Evolutionary conservation across 1,284 basidiomycete species (phyloP).

Genomic region (Trichosporon sp.): DNA sequence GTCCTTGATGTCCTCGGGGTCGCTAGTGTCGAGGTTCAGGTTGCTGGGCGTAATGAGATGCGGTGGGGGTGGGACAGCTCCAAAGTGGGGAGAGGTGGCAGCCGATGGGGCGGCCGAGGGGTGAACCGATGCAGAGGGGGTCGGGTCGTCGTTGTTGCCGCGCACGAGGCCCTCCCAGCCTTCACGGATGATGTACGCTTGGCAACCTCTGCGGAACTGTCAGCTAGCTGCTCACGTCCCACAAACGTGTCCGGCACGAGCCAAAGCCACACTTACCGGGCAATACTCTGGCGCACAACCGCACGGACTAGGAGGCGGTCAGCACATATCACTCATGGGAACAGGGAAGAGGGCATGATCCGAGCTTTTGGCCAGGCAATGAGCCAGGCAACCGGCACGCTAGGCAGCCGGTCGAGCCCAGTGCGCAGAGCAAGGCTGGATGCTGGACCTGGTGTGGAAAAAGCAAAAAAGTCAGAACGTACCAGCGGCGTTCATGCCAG

Average conservation of each 20-base stretch:
- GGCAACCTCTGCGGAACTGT: constrained; percentile 71
- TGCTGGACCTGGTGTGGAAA: neutral
- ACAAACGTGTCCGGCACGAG: neutral
- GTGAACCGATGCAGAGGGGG: constrained; percentile 30
- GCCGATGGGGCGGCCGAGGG: constrained; percentile 13
- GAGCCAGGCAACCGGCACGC: neutral
- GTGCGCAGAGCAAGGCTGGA: neutral
- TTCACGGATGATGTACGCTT: constrained; percentile 89
- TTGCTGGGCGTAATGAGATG: constrained; percentile 3
- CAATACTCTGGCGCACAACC: constrained; percentile 81
- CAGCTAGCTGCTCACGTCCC: neutral
- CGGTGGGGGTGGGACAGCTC: constrained; percentile 10
- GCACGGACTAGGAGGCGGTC: constrained; percentile 63
- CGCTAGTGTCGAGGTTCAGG: constrained; percentile 17
- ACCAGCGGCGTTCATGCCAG: constrained; percentile 88
- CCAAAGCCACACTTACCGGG: constrained; percentile 57
- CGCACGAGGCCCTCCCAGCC: constrained; percentile 87
- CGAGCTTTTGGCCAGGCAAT: too few species aligned
- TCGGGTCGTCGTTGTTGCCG: constrained; percentile 50
- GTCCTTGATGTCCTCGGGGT: constrained; percentile 1
- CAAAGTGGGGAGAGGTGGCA: constrained; percentile 26
- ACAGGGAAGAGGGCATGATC: neutral
- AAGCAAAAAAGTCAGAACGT: constrained; percentile 10
- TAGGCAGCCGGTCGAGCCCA: neutral
- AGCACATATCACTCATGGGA: neutral